A percentile compares a stretch with the other conserved stretches of the same genome.
Conservation (phyloP, 129 eudicot genomes). For the Heracleum sosnowskyi region DNA sequence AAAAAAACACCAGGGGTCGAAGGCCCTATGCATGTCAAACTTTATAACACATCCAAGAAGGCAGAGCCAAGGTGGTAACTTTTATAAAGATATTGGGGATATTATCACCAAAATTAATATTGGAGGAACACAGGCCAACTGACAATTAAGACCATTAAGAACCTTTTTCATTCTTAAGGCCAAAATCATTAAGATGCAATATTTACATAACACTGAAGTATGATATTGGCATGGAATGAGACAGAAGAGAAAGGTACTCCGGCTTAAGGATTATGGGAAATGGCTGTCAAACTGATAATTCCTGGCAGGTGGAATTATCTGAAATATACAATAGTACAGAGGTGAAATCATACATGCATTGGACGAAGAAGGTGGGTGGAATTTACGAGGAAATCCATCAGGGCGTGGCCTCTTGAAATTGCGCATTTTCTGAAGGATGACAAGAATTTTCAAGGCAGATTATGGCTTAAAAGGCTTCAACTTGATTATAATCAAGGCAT, state of each 20-base stretch:
- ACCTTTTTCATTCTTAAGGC: neutral
- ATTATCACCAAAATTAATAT: neutral
- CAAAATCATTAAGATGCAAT: neutral
- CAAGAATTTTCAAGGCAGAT: too few species aligned
- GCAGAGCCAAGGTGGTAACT: neutral
- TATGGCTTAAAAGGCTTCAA: too few species aligned
- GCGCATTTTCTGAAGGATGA: too few species aligned
- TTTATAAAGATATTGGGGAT: neutral
- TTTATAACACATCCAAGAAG: neutral
- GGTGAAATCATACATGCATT: neutral
- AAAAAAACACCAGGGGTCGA: neutral
- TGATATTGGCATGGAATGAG: neutral
- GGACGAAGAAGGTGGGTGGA: neutral
- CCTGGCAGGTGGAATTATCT: neutral
- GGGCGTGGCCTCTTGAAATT: neutral
- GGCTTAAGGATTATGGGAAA: neutral
- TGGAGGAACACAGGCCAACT: neutral
- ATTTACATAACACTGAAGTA: neutral
- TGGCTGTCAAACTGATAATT: neutral
- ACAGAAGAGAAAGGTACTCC: neutral
- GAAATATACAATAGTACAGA: neutral
- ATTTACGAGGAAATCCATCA: neutral
- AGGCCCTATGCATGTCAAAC: neutral
- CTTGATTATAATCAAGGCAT: too few species aligned
- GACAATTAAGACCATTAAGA: neutral